These are phyloP conservation scores for Beta lomatogona DNA, from an alignment of 179 eudicot species.

Conservation along the genomic window DNA sequence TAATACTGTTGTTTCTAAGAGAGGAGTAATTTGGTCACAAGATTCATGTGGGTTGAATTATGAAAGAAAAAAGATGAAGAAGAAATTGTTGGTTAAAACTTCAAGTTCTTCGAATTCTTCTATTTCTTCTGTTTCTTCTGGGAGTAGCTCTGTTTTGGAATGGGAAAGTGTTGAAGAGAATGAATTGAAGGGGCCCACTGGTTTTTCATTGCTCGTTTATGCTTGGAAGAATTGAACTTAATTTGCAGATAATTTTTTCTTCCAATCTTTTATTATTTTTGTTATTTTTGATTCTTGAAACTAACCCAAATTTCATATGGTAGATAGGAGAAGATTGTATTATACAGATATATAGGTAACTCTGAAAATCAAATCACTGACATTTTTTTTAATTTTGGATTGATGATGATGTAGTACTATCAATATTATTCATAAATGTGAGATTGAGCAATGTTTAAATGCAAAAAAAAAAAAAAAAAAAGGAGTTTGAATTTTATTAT, in stretches of 20 bases:
- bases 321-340: slow-evolving; percentile 8
- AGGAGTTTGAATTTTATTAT: background rate
- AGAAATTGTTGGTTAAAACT: slow-evolving; percentile 26
- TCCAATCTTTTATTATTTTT: background rate
- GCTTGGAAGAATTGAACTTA: slow-evolving; percentile 62
- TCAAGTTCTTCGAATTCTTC: slow-evolving; percentile 53
- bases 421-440: slow-evolving; percentile 1
- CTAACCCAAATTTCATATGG: slow-evolving; percentile 14
- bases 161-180: slow-evolving; percentile 87
- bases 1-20: background rate
- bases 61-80: slow-evolving; percentile 31
- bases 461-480: background rate
- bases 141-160: slow-evolving; percentile 67
- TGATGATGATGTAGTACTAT: background rate
- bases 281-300: background rate
- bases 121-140: slow-evolving; percentile 62
- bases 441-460: slow-evolving; percentile 1
- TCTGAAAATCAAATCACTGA: background rate
- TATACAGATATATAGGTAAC: slow-evolving; percentile 19
- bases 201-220: slow-evolving; percentile 75
- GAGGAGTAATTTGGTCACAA: slow-evolving; percentile 33
- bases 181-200: slow-evolving; percentile 67
- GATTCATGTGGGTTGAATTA: slow-evolving; percentile 50
- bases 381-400: background rate
- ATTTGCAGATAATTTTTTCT: slow-evolving; percentile 18